Evolutionary conservation across 257 asterid species (phyloP).

Genomic region (Salvia miltiorrhiza): DNA sequence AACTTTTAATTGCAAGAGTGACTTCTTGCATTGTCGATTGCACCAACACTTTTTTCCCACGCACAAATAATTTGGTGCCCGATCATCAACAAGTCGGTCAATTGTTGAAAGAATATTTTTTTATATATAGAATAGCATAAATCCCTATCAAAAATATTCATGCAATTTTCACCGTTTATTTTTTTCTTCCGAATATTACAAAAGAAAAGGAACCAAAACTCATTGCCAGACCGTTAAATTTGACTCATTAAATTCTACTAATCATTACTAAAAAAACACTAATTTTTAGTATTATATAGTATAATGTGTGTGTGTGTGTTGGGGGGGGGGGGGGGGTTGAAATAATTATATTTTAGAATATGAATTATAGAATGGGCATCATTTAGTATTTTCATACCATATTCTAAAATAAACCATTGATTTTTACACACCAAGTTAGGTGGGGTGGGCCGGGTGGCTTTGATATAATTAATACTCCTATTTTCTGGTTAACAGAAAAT

Average conservation of each 20-base stretch:
- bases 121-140: conserved; percentile 4
- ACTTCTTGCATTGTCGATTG: not conserved
- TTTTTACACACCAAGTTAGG: not conserved
- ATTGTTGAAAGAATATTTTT: conserved; percentile 20
- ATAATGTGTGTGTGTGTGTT: too few relatives aligned
- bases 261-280: not conserved
- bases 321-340: not conserved
- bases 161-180: not conserved
- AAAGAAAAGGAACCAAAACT: not conserved
- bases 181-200: not conserved
- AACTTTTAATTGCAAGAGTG: not conserved
- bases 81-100: conserved; percentile 8
- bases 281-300: not conserved
- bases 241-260: not conserved
- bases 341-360: not conserved
- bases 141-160: not conserved
- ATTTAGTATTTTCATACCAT: too few relatives aligned
- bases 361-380: too few relatives aligned
- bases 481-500: not conserved
- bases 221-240: not conserved
- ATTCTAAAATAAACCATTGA: not conserved
- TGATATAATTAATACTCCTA: not conserved
- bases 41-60: not conserved
- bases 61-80: conserved; percentile 16
- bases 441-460: too few relatives aligned